A percentile compares a stretch with the other conserved stretches of the same genome.
phyloP scores from a whole-genome alignment of 306 rosid species.

The Prunus salicina region DNA sequence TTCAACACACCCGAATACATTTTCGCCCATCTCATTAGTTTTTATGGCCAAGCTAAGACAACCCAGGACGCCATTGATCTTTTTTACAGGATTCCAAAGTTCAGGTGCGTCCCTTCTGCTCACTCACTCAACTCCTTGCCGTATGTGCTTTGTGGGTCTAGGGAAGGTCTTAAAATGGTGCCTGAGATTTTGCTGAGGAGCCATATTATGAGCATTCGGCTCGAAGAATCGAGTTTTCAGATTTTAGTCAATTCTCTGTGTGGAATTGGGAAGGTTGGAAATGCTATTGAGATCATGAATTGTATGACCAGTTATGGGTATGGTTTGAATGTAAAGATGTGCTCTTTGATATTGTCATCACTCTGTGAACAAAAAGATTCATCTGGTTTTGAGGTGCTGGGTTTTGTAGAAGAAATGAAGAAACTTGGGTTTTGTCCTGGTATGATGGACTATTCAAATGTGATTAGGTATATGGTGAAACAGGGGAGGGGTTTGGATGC shows the following conservation, averaged over 20 bases:
- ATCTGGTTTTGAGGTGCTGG: conserved; percentile 41
- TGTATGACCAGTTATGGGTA: conserved; percentile 61
- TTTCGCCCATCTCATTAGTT: conserved; percentile 41
- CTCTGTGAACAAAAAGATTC: conserved; percentile 41
- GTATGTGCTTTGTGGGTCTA: conserved; percentile 52
- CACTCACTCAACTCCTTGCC: conserved; percentile 56
- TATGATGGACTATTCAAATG: conserved; percentile 52
- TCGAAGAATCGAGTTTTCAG: conserved; percentile 66
- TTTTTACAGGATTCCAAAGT: conserved; percentile 57
- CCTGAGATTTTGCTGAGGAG: conserved; percentile 63
- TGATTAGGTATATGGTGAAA: conserved; percentile 54
- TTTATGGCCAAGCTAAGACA: conserved; percentile 34
- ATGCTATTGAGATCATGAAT: conserved; percentile 58
- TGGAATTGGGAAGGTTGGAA: conserved; percentile 47
- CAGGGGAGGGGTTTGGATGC: conserved; percentile 54
- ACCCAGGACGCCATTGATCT: conserved; percentile 58
- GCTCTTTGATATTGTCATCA: conserved; percentile 60
- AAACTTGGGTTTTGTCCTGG: conserved; percentile 57
- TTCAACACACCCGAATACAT: conserved; percentile 58
- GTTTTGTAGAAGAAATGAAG: conserved; percentile 52
- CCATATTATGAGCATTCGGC: conserved; percentile 49
- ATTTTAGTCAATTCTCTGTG: conserved; percentile 58
- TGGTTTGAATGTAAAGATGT: conserved; percentile 44
- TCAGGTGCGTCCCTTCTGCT: conserved; percentile 73
- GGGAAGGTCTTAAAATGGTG: conserved; percentile 47